These are phyloP conservation scores for Allium cepa DNA, from an alignment of 106 monocot species.

Conservation along the genomic window DNA sequence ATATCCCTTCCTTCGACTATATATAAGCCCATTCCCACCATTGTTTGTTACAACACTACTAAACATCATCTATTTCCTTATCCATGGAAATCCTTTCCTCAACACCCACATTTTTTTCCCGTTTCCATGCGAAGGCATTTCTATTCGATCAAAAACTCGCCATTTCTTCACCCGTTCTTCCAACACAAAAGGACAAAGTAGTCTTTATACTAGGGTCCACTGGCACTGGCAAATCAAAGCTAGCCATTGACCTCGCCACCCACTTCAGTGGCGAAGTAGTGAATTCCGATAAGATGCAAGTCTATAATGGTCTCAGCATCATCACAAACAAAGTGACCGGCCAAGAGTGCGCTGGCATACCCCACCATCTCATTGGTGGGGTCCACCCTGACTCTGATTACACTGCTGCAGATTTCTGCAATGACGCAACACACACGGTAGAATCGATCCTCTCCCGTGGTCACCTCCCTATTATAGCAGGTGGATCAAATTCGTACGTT, in stretches of 20 bases:
- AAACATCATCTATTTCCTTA: no score
- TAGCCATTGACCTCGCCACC: slow-evolving; percentile 43
- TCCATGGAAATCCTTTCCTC: no score
- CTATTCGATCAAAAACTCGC: background rate
- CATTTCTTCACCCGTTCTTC: background rate
- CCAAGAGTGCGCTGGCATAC: slow-evolving; percentile 33
- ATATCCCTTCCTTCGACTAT: no score
- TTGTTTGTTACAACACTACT: no score
- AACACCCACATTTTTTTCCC: no score
- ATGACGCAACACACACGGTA: background rate
- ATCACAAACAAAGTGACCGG: slow-evolving; percentile 57
- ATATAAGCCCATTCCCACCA: no score
- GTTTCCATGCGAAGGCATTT: no score
- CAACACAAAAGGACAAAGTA: background rate
- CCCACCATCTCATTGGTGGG: slow-evolving; percentile 59
- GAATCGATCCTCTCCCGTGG: slow-evolving; percentile 20
- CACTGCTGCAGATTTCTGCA: slow-evolving; percentile 35
- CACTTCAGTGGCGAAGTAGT: slow-evolving; percentile 44
- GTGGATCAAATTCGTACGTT: slow-evolving; percentile 63
- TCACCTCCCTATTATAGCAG: slow-evolving; percentile 49
- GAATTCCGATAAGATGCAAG: slow-evolving; percentile 79
- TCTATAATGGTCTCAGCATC: slow-evolving; percentile 50
- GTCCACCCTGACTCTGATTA: slow-evolving; percentile 43
- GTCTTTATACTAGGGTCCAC: slow-evolving; percentile 44
- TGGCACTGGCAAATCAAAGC: slow-evolving; percentile 59